Evolutionary conservation across 202 grass and related monocot species (phyloP).

Genomic region (Sporobolus alterniflorus): DNA sequence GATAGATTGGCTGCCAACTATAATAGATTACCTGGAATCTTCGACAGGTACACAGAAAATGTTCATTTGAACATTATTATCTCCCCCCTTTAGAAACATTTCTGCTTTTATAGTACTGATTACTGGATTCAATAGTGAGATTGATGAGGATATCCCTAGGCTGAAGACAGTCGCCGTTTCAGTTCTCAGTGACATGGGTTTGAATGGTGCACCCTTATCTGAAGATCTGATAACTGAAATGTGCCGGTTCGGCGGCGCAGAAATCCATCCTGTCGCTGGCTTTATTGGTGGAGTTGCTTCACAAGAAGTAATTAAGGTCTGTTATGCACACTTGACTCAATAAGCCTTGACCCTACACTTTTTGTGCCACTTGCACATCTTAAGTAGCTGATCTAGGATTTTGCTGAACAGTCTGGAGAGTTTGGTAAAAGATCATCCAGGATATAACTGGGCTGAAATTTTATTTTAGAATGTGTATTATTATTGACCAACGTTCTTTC

Average conservation of each 20-base stretch:
- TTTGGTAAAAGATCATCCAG: not conserved
- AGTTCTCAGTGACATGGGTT: slow-evolving; percentile 73
- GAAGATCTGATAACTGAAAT: slow-evolving; percentile 86
- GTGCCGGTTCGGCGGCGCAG: slow-evolving; percentile 82
- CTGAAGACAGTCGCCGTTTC: slow-evolving; percentile 73
- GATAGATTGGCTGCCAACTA: slow-evolving; percentile 80
- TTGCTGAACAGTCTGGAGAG: not conserved
- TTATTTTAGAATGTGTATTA: not conserved
- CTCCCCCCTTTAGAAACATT: slow-evolving; percentile 23
- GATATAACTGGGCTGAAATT: not conserved
- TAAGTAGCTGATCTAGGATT: not conserved
- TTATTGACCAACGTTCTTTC: not conserved
- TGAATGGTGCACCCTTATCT: slow-evolving; percentile 65
- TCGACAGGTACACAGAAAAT: slow-evolving; percentile 68
- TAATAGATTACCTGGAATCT: slow-evolving; percentile 73
- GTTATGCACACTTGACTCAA: slow-evolving; percentile 2
- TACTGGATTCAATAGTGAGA: slow-evolving; percentile 70
- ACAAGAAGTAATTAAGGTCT: slow-evolving; percentile 94
- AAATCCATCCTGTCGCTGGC: slow-evolving; percentile 79
- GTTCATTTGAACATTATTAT: slow-evolving; percentile 40
- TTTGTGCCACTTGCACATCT: not conserved
- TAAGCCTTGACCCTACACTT: not conserved
- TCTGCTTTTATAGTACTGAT: slow-evolving; percentile 58
- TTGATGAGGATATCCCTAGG: slow-evolving; percentile 87
- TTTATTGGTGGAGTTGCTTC: slow-evolving; percentile 90